phyloP scores from a whole-genome alignment of 2,329 filamentous ascomycete species.

The Capronia coronata region DNA sequence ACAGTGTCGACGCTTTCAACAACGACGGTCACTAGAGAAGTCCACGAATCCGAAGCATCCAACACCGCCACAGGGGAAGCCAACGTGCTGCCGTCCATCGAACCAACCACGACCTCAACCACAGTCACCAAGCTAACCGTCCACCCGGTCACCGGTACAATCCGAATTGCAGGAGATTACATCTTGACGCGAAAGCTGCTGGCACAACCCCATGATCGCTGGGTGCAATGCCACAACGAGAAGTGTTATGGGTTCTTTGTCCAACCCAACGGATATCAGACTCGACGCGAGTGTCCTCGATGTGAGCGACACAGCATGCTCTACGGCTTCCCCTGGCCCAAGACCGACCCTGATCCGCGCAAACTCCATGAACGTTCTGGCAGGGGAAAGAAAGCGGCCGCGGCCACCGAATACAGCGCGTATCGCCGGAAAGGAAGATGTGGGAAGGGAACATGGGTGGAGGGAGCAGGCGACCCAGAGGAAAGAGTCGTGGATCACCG shows the following conservation, averaged over 20 bases:
- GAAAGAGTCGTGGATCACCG: constrained; percentile 72
- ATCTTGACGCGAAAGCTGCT: constrained; percentile 71
- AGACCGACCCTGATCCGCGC: constrained; percentile 66
- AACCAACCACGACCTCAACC: constrained; percentile 21
- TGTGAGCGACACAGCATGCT: constrained; percentile 94
- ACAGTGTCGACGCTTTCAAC: constrained; percentile 24
- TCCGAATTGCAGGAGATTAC: constrained; percentile 69
- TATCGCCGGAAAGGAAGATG: constrained; percentile 26
- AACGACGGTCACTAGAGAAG: constrained; percentile 21
- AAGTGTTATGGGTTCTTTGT: constrained; percentile 72
- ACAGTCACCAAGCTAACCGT: constrained; percentile 20
- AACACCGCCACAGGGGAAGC: constrained; percentile 1
- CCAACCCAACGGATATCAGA: constrained; percentile 81
- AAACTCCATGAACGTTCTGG: constrained; percentile 24
- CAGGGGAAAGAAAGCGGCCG: constrained; percentile 16
- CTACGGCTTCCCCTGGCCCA: constrained; percentile 93
- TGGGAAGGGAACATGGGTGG: constrained; percentile 28
- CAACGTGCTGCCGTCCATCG: constrained; percentile 26
- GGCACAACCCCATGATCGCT: constrained; percentile 67
- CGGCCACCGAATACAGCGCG: constrained; percentile 21
- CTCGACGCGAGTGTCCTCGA: constrained; percentile 75
- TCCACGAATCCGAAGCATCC: constrained; percentile 2
- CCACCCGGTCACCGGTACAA: constrained; percentile 30
- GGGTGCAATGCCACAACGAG: constrained; percentile 75
- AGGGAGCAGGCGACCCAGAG: constrained; percentile 56